Evolutionary conservation across 305 asterid species (phyloP).

Genomic region (Withania somnifera): DNA sequence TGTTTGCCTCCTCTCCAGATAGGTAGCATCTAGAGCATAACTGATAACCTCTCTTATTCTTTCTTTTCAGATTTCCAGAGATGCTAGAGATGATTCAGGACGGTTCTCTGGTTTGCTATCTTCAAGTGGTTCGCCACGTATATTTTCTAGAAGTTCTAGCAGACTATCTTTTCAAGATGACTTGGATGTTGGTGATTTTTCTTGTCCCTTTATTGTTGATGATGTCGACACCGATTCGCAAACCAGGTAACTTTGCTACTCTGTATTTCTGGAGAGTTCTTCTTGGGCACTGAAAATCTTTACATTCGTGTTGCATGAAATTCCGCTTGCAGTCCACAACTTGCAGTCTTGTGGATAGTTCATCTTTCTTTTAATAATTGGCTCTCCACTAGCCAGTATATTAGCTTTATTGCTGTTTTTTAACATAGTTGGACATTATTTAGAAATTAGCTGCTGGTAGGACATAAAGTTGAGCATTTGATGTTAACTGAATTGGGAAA

Average conservation of each 20-base stretch:
- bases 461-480: neutral
- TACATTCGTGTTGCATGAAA: neutral
- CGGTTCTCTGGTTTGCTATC: conserved; percentile 85
- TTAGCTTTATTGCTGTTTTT: neutral
- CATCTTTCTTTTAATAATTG: neutral
- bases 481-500: neutral
- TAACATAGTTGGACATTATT: neutral
- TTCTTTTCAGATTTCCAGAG: conserved; percentile 53
- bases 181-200: conserved; percentile 68
- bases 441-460: neutral
- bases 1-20: neutral
- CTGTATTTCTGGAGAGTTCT: neutral
- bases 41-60: neutral
- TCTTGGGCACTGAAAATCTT: neutral
- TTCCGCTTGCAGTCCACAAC: neutral
- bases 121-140: conserved; percentile 85
- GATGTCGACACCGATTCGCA: conserved; percentile 72
- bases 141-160: conserved; percentile 89
- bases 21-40: neutral
- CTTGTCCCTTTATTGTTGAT: conserved; percentile 94
- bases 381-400: neutral
- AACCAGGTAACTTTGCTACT: conserved; percentile 40
- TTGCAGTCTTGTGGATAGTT: neutral
- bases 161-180: conserved; percentile 94
- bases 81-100: conserved; percentile 84